Conservation (phyloP, 257 asterid genomes). For the Nicotiana benthamiana region DNA sequence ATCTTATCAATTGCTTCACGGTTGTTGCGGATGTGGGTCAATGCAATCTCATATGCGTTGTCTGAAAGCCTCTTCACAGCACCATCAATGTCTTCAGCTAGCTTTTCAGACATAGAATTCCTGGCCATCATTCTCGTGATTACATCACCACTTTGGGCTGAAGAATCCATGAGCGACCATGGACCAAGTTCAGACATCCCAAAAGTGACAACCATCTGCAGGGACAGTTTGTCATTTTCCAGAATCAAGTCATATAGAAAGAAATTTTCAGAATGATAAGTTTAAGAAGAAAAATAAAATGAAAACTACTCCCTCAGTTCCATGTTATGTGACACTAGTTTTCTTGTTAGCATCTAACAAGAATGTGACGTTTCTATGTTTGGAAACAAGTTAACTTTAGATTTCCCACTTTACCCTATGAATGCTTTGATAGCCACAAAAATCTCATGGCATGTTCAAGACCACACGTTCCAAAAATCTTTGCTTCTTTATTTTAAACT, state of each 20-base stretch:
- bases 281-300: neutral
- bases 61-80: conserved; percentile 81
- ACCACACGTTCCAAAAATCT: neutral
- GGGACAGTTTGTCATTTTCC: neutral
- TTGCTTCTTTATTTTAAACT: neutral
- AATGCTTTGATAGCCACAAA: neutral
- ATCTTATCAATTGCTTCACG: conserved; percentile 91
- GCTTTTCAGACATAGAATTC: conserved; percentile 93
- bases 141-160: conserved; percentile 74
- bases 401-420: neutral
- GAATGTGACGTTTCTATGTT: neutral
- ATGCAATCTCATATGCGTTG: conserved; percentile 71
- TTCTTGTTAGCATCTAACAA: neutral
- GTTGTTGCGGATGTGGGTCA: conserved; percentile 64
- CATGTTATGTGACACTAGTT: neutral
- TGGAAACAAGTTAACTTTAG: neutral
- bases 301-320: neutral
- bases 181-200: conserved; percentile 98
- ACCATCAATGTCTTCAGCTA: conserved; percentile 86
- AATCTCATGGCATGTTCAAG: neutral
- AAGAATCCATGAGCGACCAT: conserved; percentile 81
- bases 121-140: conserved; percentile 98
- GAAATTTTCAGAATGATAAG: neutral
- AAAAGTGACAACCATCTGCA: conserved; percentile 87
- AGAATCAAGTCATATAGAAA: neutral